Base-by-base conservation (phyloP, 805 yeast species). In the Suhomyces xylopsoci region DNA sequence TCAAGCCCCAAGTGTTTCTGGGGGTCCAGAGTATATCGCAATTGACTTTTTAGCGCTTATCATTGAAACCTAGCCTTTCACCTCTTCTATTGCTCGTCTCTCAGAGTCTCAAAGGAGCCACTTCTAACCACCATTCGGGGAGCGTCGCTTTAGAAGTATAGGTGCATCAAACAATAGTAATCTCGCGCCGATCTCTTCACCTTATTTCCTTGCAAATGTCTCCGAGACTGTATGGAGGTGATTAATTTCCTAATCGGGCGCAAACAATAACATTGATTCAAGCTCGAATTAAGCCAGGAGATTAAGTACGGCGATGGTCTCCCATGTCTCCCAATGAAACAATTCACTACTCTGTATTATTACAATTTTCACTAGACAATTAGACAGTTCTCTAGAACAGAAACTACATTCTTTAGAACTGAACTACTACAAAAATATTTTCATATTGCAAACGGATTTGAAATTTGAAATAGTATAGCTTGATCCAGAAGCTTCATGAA, bases 181-280 rank as follows among this genome's bases (percentile, higher is more conserved):
- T 30, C 36, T 30, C 15, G 8, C 3, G 36, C 8, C 5, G 42
- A 19, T 38, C 42, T 38, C 42, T 19, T 12, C 24, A 38, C 14
- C 19, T 7, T 7, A 8, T 17, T 19, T 17, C 14, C 22, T 17
- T 38, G 15, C 9, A 10, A 38, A 19, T 17, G 42, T 19, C 2
- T 2, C 24, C 7, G 42, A 19, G 24, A 19, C 42, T 17, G n/a
- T 22, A 19, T n/a, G 6, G 17, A 36, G 32, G 5, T 24, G 5
- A 12, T 14, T 34, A 17, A 47, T 47, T 47, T 15, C 56, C 56
- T 48, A 50, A 36, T 50, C 40, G 34, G 56, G 56, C n/a, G 28
- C 15, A 50, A 45, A 53, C 42, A 42, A 43, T 44, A 53, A 47
- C 45, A 47, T 8, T 15, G 9, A 22, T 24, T 17, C 24, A 10